Evolutionary conservation across 2,329 filamentous ascomycete species (phyloP), one percentile per base, ranked within the genome.

Genomic region (Ceratocystis smalleyi): DNA sequence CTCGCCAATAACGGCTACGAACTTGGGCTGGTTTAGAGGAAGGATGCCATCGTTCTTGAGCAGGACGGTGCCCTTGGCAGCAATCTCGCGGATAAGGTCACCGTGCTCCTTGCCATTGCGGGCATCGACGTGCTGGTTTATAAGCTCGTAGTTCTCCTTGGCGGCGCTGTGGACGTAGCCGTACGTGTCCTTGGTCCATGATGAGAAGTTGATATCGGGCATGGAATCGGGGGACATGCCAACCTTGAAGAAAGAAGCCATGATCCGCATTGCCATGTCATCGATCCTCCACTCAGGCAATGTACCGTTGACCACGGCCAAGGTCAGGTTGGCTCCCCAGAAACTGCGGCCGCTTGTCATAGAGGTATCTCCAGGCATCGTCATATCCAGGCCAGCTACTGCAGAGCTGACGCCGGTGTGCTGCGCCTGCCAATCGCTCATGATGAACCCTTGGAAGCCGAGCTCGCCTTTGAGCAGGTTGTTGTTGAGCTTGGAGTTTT

Each of bases 181-280:
- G 69, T 82, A 87, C 0, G 88, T 91, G 69, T 92, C 85, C 1
- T 78, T 75, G 0, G 86, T 89, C 92, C 92, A 97, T 4, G 90
- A 90, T 70, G 87, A 86, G 75, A 96, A 96, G 79, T 91, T 97
- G 73, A 88, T 84, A 1, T 78, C 75, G 0, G 75, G 73, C 61
- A 78, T 73, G 3, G 74, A 71, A 27, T 76, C 74, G 1, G 83
- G 69, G 0, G 76, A 79, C 67, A 79, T 77, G 62, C 83, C 83
- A 45, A 85, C 82, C 74, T 87, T 86, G 77, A 85, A 87, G 71
- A 81, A 84, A 49, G 84, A 78, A 4, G 85, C 79, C 83, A 87
- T 86, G 71, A 88, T 95, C 69, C 94, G 85, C 74, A 90, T 87
- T 4, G 84, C 89, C 86, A 96, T 95, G 71, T 97, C 94, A 69